Conservation (phyloP, 768 basidiomycete species). For the Agaricus sinodeliciosus region DNA sequence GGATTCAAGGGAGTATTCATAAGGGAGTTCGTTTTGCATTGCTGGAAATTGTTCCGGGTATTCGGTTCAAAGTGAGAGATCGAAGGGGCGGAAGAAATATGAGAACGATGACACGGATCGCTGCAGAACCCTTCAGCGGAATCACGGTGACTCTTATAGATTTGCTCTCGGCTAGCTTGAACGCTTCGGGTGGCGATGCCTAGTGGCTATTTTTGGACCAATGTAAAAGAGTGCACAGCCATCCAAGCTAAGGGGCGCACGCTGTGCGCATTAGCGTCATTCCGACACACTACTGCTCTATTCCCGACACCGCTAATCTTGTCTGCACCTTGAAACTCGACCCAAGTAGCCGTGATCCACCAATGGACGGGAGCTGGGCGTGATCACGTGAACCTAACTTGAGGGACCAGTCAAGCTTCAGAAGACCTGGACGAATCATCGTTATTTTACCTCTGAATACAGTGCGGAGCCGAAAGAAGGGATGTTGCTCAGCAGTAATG, state of each 20-base stretch:
- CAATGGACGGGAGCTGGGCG: too few relatives aligned
- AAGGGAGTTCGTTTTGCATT: constrained; percentile 20
- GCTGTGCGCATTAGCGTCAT: not conserved
- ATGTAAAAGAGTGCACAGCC: not conserved
- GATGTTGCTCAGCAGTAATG: too few relatives aligned
- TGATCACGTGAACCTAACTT: too few relatives aligned
- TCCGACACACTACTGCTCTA: not conserved
- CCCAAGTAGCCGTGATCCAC: too few relatives aligned
- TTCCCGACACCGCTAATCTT: too few relatives aligned
- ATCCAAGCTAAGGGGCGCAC: not conserved
- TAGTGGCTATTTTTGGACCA: not conserved
- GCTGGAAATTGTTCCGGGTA: not conserved
- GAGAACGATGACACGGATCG: not conserved
- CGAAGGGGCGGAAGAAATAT: not conserved
- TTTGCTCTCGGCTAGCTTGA: not conserved
- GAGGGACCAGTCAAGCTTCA: too few relatives aligned
- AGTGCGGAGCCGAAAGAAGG: too few relatives aligned
- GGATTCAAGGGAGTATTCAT: constrained; percentile 16
- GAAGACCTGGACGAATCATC: too few relatives aligned
- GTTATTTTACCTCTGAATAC: too few relatives aligned
- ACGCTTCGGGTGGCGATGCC: not conserved
- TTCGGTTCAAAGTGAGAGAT: not conserved
- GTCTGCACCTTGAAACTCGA: too few relatives aligned
- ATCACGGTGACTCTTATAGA: not conserved
- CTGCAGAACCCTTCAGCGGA: not conserved